A percentile compares a stretch with the other conserved stretches of the same genome.
These are phyloP conservation scores for Agroathelia rolfsii DNA, from an alignment of 1,284 basidiomycete genomes.

Conservation along the genomic window DNA sequence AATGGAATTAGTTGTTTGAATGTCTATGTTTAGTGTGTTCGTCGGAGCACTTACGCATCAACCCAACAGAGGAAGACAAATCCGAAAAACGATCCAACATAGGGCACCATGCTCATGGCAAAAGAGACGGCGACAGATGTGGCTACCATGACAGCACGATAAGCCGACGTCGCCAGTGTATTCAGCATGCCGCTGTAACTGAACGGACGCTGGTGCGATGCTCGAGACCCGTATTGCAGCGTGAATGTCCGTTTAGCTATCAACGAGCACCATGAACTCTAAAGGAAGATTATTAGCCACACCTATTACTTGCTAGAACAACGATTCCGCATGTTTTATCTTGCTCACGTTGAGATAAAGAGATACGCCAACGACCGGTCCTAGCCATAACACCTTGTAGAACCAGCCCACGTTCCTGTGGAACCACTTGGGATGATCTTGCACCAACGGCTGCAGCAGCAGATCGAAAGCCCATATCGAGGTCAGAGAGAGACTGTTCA, in stretches of 20 bases:
- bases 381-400: constrained; percentile 66
- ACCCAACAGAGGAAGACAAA: constrained; percentile 77
- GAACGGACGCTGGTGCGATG: constrained; percentile 33
- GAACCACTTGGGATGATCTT: constrained; percentile 52
- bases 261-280: constrained; percentile 66
- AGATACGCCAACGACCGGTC: constrained; percentile 61
- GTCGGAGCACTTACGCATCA: constrained; percentile 55
- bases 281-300: no score
- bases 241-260: constrained; percentile 64
- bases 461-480: constrained; percentile 68
- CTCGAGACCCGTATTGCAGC: constrained; percentile 53
- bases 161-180: constrained; percentile 66
- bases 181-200: constrained; percentile 66
- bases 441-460: constrained; percentile 60
- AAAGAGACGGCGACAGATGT: constrained; percentile 67
- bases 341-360: constrained; percentile 71
- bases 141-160: constrained; percentile 68
- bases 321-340: no score
- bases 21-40: no score
- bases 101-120: constrained; percentile 51
- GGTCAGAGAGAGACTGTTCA: constrained; percentile 58
- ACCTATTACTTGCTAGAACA: no score
- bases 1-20: constrained; percentile 9
- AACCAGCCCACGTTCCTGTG: constrained; percentile 64
- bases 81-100: constrained; percentile 45